Conservation (phyloP, 495 filamentous ascomycete species). For the Xylaria sp. region DNA sequence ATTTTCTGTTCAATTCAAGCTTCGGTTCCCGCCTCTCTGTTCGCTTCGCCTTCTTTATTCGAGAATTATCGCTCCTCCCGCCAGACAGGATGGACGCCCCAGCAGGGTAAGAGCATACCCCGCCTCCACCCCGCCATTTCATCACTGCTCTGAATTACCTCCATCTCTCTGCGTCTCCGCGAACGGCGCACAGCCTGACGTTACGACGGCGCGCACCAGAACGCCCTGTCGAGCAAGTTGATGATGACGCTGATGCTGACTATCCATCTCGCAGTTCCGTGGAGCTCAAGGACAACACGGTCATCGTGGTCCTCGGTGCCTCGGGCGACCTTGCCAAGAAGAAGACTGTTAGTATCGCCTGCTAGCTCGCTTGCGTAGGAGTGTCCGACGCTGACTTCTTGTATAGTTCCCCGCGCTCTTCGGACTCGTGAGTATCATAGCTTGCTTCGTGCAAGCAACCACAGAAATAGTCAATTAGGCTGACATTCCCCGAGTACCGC, state of each 20-base stretch:
- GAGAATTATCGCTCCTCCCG: constrained; percentile 18
- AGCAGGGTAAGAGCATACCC: constrained; percentile 50
- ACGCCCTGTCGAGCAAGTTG: not conserved
- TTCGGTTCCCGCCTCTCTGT: constrained; percentile 5
- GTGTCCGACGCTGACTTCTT: constrained; percentile 41
- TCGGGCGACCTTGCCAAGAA: constrained; percentile 99
- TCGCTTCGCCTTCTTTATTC: constrained; percentile 17
- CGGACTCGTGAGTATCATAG: constrained; percentile 78
- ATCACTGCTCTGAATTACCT: constrained; percentile 29
- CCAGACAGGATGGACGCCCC: constrained; percentile 52
- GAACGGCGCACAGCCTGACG: constrained; percentile 16
- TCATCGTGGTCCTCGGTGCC: constrained; percentile 95
- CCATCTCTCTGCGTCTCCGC: constrained; percentile 21
- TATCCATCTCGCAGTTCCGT: constrained; percentile 49
- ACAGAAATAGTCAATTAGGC: constrained; percentile 26
- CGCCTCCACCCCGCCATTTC: constrained; percentile 47
- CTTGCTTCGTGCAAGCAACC: constrained; percentile 20
- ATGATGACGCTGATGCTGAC: constrained; percentile 15
- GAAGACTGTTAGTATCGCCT: constrained; percentile 80
- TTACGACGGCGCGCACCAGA: not conserved
- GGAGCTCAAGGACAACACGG: constrained; percentile 98
- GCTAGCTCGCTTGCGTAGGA: constrained; percentile 26
- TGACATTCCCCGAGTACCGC: constrained; percentile 71
- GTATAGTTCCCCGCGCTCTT: constrained; percentile 95
- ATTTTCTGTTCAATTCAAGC: constrained; percentile 4